A percentile compares a stretch with the other conserved stretches of the same genome.
phyloP scores from a whole-genome alignment of 2,329 filamentous ascomycete species.

The Hymenoscyphus fructigenus region DNA sequence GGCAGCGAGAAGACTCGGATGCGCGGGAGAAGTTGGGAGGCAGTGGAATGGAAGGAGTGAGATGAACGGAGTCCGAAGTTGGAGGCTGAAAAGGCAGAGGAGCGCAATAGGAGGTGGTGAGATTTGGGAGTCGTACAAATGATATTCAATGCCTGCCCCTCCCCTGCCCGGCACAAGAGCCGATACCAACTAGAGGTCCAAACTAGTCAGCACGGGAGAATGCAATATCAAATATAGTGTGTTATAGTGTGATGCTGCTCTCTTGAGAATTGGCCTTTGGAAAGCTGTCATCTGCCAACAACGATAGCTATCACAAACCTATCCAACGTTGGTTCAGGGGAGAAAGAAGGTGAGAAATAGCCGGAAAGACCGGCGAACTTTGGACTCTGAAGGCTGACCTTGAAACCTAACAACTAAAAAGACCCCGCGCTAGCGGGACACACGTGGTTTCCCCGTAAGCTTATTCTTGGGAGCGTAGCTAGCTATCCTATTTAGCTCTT shows the following conservation, averaged over 20 bases:
- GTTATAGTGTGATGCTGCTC: background rate
- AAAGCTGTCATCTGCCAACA: background rate
- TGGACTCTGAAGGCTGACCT: background rate
- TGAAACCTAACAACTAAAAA: background rate
- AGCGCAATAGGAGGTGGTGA: constrained; percentile 8
- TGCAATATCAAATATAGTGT: background rate
- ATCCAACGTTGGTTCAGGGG: background rate
- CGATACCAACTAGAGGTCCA: background rate
- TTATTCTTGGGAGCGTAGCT: background rate
- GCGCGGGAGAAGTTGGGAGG: background rate
- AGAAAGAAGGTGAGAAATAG: background rate
- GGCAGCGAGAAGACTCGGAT: background rate
- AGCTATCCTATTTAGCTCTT: background rate
- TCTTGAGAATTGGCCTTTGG: background rate
- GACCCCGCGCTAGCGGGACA: background rate
- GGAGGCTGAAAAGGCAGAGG: constrained; percentile 6
- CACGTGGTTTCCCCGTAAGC: background rate
- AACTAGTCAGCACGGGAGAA: background rate
- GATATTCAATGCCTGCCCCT: constrained; percentile 5
- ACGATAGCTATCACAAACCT: background rate
- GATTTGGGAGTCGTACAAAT: constrained; percentile 4
- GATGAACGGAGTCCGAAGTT: constrained; percentile 5
- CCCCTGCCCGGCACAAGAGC: background rate
- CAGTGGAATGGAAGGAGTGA: background rate
- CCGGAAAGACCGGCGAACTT: background rate